phyloP scores from a whole-genome alignment of 2,329 filamentous ascomycete genomes.

The Xylariaceae sp. region DNA sequence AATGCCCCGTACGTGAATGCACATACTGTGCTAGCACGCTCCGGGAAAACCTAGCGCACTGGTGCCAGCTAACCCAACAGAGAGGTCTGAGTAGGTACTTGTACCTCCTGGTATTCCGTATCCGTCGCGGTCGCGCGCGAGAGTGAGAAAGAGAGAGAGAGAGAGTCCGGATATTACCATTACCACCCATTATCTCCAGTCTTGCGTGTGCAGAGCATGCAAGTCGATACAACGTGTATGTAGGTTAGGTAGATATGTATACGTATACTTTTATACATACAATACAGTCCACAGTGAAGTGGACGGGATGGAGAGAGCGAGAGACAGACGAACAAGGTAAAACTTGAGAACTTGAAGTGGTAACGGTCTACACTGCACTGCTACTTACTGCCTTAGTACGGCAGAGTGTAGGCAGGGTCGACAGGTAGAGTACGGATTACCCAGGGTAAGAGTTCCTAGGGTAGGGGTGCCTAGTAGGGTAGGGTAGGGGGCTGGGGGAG shows the following conservation, averaged over 20 bases:
- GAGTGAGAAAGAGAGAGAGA: background rate
- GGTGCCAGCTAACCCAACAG: too few relatives aligned
- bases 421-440: too few relatives aligned
- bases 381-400: background rate
- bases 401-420: background rate
- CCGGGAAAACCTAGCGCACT: background rate
- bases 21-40: background rate
- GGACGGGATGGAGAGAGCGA: too few relatives aligned
- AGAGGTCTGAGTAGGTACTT: too few relatives aligned
- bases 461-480: too few relatives aligned
- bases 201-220: background rate
- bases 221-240: too few relatives aligned
- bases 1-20: background rate
- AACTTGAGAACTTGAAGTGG: background rate
- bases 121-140: too few relatives aligned
- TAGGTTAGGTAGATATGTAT: too few relatives aligned
- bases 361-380: background rate
- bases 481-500: too few relatives aligned
- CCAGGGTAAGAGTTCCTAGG: too few relatives aligned
- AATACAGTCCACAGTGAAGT: too few relatives aligned
- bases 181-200: background rate
- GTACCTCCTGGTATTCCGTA: too few relatives aligned
- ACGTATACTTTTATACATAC: background rate
- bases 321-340: background rate
- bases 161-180: background rate